Evolutionary conservation across 2,329 filamentous ascomycete genomes (phyloP), one percentile per base, ranked within the genome.

Genomic region (Neurospora crassa): DNA sequence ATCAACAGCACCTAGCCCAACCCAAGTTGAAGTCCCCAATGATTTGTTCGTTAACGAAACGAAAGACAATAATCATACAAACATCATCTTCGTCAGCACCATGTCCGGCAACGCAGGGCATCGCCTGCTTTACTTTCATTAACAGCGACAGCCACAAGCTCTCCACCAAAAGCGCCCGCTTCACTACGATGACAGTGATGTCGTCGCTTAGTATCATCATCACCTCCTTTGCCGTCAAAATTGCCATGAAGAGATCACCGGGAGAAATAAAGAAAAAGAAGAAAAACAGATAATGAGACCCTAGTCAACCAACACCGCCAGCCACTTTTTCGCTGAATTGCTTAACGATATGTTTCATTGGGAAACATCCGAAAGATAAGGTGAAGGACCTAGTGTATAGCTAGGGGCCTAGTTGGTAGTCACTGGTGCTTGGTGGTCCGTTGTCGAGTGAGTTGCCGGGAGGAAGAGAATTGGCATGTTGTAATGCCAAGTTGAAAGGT

Each of bases 11-110:
- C 3, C 20, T 14, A 10, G 10, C 11, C n/a, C n/a, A 47, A 47
- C 10, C 11, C 11, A 47, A 47, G 5, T 24, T 11, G 10, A 47
- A 20, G 43, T 5, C 1, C 3, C 5, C 0, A 1, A 4, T 47
- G 12, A 47, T 5, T 2, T 12, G 0, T 5, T 6, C 5, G 1
- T 14, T n/a, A 12, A 47, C 4, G 6, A 2, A 2, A n/a, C 3
- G 43, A 10, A 6, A 24, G 11, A 47, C 43, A 10, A 11, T 8
- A 8, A 42, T 18, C 16, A 42, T 42, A 37, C 34, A 37, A 18
- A 6, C 41, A 42, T 42, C 7, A 2, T 8, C 6, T 42, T 42
- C 41, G 18, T 18, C 16, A 42, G 8, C 16, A 42, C 41, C 41
- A 42, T 16, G 41, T 16, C 16, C 41, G 41, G 18, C 41, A 42